Percentiles rank a stretch among this genome's conserved stretches.
Evolutionary conservation across 805 yeast genomes (phyloP).

Genomic region (Wickerhamiella sergipiensis): DNA sequence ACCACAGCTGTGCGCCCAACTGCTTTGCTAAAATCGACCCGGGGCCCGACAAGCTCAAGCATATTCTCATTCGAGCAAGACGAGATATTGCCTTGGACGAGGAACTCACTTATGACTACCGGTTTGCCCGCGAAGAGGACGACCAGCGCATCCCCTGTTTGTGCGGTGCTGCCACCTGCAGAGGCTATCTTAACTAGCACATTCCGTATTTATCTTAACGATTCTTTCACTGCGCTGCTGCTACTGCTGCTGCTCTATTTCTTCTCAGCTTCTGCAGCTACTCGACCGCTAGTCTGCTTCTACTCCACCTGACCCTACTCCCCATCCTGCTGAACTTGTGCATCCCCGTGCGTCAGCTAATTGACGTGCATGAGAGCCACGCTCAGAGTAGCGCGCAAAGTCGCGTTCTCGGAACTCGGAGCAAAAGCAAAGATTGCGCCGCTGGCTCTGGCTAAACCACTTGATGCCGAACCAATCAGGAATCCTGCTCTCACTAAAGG

Average conservation of each 20-base stretch:
- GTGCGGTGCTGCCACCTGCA: conserved; percentile 92
- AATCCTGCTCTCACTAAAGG: no score
- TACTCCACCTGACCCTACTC: no score
- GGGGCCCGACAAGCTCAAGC: conserved; percentile 57
- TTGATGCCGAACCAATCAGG: background rate
- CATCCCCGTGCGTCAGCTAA: background rate
- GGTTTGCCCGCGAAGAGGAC: conserved; percentile 83
- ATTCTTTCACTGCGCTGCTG: no score
- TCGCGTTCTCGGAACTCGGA: background rate
- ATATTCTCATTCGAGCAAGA: conserved; percentile 89
- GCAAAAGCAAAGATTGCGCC: background rate
- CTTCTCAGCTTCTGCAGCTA: no score
- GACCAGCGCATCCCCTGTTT: conserved; percentile 79
- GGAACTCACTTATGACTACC: conserved; percentile 91
- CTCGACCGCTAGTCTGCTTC: no score
- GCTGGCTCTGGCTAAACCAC: background rate
- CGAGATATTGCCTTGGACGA: conserved; percentile 62
- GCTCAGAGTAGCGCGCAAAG: background rate
- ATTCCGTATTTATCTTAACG: background rate
- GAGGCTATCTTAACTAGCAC: conserved; percentile 67
- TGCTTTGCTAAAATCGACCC: conserved; percentile 76
- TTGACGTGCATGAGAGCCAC: background rate
- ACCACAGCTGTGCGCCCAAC: conserved; percentile 95
- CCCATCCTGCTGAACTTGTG: no score
- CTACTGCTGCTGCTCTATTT: no score